Evolutionary conservation across 2,329 filamentous ascomycete genomes (phyloP).

Genomic region (Truncatella angustata): DNA sequence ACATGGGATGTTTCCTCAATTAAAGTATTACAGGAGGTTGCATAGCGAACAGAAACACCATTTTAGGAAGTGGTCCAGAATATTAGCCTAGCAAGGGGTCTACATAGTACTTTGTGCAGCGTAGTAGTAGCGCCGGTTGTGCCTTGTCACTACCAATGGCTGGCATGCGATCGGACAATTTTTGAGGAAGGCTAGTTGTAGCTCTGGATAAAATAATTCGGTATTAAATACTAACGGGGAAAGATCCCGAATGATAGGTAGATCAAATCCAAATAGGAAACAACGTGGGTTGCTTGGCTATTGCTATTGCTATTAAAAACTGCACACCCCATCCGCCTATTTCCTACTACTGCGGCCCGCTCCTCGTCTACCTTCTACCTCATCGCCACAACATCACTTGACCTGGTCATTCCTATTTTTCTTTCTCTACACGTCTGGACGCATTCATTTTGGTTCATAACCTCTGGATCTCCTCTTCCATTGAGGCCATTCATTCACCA

Average conservation of each 20-base stretch:
- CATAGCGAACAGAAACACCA: slow-evolving; percentile 7
- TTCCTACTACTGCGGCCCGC: background rate
- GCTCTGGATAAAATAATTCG: background rate
- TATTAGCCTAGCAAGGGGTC: background rate
- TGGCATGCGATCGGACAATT: slow-evolving; percentile 6
- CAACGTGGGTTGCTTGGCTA: background rate
- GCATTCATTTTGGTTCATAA: slow-evolving; percentile 21
- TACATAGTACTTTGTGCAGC: too few relatives aligned
- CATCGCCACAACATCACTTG: background rate
- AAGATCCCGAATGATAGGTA: background rate
- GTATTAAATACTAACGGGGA: background rate
- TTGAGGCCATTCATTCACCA: slow-evolving; percentile 13
- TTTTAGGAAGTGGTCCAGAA: slow-evolving; percentile 11
- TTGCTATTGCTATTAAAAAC: background rate
- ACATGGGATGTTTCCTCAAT: slow-evolving; percentile 10
- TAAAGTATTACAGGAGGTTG: slow-evolving; percentile 11
- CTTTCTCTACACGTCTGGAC: slow-evolving; percentile 14
- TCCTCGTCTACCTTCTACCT: background rate
- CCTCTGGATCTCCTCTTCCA: slow-evolving; percentile 15
- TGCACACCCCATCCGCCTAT: background rate
- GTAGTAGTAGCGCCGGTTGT: slow-evolving; percentile 7
- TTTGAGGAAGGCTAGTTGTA: slow-evolving; percentile 5
- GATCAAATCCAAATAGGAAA: background rate
- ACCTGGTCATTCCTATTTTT: slow-evolving; percentile 5
- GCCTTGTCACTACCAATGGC: slow-evolving; percentile 2